Evolutionary conservation across 1,284 basidiomycete genomes (phyloP).

Genomic region (Puccinia triticina): DNA sequence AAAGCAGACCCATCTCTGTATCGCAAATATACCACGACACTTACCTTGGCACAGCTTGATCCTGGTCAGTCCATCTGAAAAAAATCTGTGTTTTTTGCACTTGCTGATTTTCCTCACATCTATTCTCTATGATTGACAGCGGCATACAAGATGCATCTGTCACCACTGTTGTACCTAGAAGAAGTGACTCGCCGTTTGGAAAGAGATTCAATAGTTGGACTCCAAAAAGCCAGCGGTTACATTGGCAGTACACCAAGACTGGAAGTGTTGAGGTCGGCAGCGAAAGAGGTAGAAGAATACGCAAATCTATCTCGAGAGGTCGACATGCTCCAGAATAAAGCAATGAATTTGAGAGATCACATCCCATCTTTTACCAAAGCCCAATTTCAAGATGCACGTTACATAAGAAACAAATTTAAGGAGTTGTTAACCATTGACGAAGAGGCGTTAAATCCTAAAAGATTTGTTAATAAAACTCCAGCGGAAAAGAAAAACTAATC

Average conservation of each 20-base stretch:
- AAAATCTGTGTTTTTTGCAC: background rate
- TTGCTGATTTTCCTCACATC: background rate
- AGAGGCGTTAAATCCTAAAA: background rate
- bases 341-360: background rate
- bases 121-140: background rate
- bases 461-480: background rate
- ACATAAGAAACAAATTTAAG: background rate
- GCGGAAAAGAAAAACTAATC: background rate
- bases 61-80: background rate
- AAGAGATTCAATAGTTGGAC: background rate
- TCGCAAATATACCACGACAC: background rate
- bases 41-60: background rate
- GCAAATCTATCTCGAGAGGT: background rate
- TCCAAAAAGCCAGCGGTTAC: conserved; percentile 1
- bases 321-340: conserved; percentile 1
- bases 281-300: background rate
- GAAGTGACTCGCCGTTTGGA: background rate
- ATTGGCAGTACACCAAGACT: background rate
- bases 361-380: background rate
- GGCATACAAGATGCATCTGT: background rate
- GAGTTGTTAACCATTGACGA: background rate
- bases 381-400: background rate
- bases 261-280: background rate
- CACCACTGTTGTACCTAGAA: conserved; percentile 11
- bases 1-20: background rate